Evolutionary conservation across 805 yeast genomes (phyloP), one percentile per base, ranked within the genome.

Genomic region (Cyberlindnera bimundalis): DNA sequence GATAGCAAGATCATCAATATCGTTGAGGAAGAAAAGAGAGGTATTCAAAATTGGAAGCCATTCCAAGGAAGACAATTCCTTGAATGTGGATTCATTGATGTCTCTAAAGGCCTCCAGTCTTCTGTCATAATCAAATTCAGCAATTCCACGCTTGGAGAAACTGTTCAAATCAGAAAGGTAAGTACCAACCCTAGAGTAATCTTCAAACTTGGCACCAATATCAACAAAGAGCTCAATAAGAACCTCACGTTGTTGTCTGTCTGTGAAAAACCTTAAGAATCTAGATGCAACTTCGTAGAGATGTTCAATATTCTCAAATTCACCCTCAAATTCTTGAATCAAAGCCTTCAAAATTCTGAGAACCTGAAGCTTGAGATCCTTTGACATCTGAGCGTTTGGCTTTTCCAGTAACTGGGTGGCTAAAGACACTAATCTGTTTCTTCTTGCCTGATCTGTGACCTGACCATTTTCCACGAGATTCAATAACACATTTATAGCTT

Each of bases 31-130:
- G 55, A 66, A 88, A 29, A 93, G 67, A 42, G 79, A 70, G 39
- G 79, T 76, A 58, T 82, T 74, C 16, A 93, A 42, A 3, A 93
- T 53, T 3, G 96, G 96, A 9, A 76, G 49, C 98, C 98, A 93
- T 52, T 87, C 87, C 3, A 61, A 31, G 1, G 74, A 66, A 0
- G 74, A 56, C 2, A 84, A 62, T 0, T 55, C 44, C 6, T 37
- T 10, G 55, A 72, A 85, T 3, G 64, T 49, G 1, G 58, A 60
- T 45, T 86, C 93, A 51, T 79, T 84, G 37, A 91, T 68, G 14
- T 54, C 56, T 39, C 78, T 76, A 59, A 77, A 91, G 0, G 91
- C 86, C 4, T 70, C 66, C 33, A 91, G 65, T 45, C 96, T 72
- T 39, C 74, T 74, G 43, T 80, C 91, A 59, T 81, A 91, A 62